Evolutionary conservation across 2,329 filamentous ascomycete species (phyloP).

Genomic region (Apiospora kogelbergensis): DNA sequence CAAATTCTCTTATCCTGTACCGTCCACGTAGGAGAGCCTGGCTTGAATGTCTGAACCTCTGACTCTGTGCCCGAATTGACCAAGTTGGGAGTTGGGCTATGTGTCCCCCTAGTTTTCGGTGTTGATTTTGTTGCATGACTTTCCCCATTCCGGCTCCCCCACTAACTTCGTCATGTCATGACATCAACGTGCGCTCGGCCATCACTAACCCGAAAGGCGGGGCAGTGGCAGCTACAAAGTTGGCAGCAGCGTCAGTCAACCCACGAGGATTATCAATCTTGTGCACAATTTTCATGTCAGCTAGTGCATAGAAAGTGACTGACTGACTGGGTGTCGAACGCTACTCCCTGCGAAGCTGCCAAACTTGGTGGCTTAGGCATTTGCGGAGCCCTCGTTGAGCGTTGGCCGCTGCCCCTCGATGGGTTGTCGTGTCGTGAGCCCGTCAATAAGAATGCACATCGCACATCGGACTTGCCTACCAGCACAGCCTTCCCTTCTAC

Average conservation of each 20-base stretch:
- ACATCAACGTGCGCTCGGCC: neutral
- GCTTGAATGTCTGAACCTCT: too few species aligned
- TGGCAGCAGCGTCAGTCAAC: neutral
- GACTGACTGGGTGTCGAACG: too few species aligned
- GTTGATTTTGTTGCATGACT: too few species aligned
- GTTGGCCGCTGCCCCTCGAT: neutral
- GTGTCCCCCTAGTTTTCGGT: too few species aligned
- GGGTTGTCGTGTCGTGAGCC: neutral
- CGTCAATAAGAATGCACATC: neutral
- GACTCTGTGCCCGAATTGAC: too few species aligned
- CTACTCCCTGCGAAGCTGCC: neutral
- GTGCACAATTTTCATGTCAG: too few species aligned
- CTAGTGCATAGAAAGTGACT: too few species aligned
- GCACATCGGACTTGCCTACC: neutral
- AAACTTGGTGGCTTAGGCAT: neutral
- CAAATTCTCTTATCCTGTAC: too few species aligned
- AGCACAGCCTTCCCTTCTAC: neutral
- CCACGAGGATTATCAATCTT: too few species aligned
- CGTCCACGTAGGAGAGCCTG: too few species aligned
- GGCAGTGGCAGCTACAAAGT: neutral
- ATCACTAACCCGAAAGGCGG: constrained; percentile 7
- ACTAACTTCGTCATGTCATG: neutral
- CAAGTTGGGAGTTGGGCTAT: too few species aligned
- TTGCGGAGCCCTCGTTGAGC: neutral
- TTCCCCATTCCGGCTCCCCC: neutral